Conservation (phyloP, 345 rosid genomes). For the Leavenworthia alabamica region DNA sequence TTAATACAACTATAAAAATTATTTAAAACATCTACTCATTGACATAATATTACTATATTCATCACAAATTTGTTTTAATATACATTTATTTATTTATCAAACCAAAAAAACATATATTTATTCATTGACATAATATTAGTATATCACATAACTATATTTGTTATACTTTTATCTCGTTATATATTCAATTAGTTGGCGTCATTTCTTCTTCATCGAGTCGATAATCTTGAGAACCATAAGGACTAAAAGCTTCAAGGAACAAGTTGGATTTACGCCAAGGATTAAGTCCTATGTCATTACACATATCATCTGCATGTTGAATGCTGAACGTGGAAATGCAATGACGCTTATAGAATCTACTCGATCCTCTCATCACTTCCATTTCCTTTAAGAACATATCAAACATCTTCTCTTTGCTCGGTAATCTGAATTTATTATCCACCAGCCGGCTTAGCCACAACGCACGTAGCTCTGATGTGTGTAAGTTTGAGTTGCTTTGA, state of each 20-base stretch:
- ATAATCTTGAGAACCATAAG: conserved; percentile 63
- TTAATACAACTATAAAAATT: neutral
- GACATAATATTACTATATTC: neutral
- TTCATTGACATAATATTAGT: neutral
- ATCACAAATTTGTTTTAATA: too few relatives aligned
- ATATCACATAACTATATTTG: neutral
- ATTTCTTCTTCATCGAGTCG: conserved; percentile 7
- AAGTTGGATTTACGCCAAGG: conserved; percentile 61
- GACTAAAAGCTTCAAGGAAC: conserved; percentile 69
- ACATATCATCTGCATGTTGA: conserved; percentile 72
- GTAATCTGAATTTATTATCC: conserved; percentile 58
- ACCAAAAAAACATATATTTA: too few relatives aligned
- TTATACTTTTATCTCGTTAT: neutral
- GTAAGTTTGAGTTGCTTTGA: conserved; percentile 73
- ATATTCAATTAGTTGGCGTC: neutral
- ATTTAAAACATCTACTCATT: neutral
- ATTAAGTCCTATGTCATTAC: conserved; percentile 75
- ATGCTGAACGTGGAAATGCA: conserved; percentile 91
- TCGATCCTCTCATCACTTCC: conserved; percentile 49
- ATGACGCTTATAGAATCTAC: conserved; percentile 72
- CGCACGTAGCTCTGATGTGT: conserved; percentile 70
- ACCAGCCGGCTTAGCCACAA: conserved; percentile 57
- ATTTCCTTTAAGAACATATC: conserved; percentile 48
- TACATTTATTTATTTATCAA: too few relatives aligned
- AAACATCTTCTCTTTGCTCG: conserved; percentile 58